Evolutionary conservation across 2,329 filamentous ascomycete genomes (phyloP).

Genomic region (Fusarium armeniacum): DNA sequence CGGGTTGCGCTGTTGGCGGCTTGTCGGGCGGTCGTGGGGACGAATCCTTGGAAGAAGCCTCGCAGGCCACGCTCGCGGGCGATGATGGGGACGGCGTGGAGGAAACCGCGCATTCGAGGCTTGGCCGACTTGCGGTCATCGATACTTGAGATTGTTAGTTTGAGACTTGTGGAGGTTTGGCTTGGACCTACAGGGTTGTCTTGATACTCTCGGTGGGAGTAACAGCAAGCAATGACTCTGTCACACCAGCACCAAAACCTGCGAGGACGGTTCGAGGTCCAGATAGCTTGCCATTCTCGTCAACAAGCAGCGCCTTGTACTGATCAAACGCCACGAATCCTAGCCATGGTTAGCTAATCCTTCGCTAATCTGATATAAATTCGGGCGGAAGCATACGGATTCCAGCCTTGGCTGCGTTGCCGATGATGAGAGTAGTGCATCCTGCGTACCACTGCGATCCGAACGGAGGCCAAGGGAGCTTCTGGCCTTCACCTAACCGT

Average conservation of each 20-base stretch:
- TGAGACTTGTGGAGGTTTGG: too few relatives aligned
- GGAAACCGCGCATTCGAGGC: slow-evolving; percentile 90
- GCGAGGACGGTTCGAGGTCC: slow-evolving; percentile 92
- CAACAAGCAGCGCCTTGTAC: slow-evolving; percentile 86
- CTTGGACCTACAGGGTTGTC: slow-evolving; percentile 79
- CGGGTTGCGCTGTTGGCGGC: slow-evolving; percentile 93
- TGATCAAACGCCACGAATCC: slow-evolving; percentile 94
- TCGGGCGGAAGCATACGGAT: slow-evolving; percentile 74
- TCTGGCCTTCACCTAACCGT: slow-evolving; percentile 82
- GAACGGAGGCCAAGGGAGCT: slow-evolving; percentile 95
- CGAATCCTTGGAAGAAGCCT: slow-evolving; percentile 97
- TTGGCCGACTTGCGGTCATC: slow-evolving; percentile 91
- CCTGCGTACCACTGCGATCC: slow-evolving; percentile 97
- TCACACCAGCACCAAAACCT: slow-evolving; percentile 94
- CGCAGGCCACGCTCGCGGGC: slow-evolving; percentile 87
- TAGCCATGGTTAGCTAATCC: slow-evolving; percentile 36
- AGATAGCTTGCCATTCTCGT: slow-evolving; percentile 87
- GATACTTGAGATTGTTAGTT: slow-evolving; percentile 69
- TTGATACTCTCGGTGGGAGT: slow-evolving; percentile 99
- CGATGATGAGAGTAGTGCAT: slow-evolving; percentile 96
- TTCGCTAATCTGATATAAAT: background rate
- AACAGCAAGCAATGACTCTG: slow-evolving; percentile 91
- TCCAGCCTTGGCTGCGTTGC: slow-evolving; percentile 95
- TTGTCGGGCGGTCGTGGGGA: slow-evolving; percentile 93
- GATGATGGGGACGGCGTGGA: slow-evolving; percentile 91